phyloP scores from a whole-genome alignment of 345 rosid genomes.

The Gossypium rotundifolium region DNA sequence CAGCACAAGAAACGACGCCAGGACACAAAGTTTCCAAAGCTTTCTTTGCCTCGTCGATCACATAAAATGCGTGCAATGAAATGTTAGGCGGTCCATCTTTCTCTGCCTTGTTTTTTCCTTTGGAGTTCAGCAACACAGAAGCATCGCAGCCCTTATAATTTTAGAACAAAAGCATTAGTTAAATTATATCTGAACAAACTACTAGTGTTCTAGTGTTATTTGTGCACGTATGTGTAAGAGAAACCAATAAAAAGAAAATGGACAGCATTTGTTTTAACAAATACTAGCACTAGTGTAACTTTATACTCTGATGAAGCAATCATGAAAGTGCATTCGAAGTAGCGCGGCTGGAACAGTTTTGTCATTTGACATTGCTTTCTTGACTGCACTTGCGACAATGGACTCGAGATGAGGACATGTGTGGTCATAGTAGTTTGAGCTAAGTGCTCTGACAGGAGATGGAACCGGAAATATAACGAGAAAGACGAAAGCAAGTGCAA shows the following conservation, averaged over 20 bases:
- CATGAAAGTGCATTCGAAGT: constrained; percentile 87
- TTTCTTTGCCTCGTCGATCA: constrained; percentile 70
- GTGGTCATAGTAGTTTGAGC: constrained; percentile 51
- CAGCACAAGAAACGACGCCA: constrained; percentile 84
- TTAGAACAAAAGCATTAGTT: background rate
- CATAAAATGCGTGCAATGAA: constrained; percentile 84
- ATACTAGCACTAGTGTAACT: background rate
- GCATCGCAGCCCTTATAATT: constrained; percentile 72
- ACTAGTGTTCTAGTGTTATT: background rate
- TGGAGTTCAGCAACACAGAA: constrained; percentile 67
- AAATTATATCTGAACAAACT: background rate
- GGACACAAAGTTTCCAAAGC: constrained; percentile 71
- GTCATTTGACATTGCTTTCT: constrained; percentile 60
- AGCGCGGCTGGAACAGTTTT: constrained; percentile 77
- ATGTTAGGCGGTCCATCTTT: constrained; percentile 90
- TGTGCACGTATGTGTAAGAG: background rate
- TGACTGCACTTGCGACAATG: constrained; percentile 43
- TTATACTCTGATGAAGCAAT: constrained; percentile 66
- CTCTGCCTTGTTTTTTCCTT: constrained; percentile 62
- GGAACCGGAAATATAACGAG: constrained; percentile 16
- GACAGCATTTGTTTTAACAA: background rate
- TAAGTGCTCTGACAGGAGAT: constrained; percentile 40
- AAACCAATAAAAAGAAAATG: background rate
- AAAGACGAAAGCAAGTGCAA: constrained; percentile 19
- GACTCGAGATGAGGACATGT: constrained; percentile 60